Evolutionary conservation across 352 stramenopile genomes (phyloP).

Genomic region (Thraustochytrium sp.): DNA sequence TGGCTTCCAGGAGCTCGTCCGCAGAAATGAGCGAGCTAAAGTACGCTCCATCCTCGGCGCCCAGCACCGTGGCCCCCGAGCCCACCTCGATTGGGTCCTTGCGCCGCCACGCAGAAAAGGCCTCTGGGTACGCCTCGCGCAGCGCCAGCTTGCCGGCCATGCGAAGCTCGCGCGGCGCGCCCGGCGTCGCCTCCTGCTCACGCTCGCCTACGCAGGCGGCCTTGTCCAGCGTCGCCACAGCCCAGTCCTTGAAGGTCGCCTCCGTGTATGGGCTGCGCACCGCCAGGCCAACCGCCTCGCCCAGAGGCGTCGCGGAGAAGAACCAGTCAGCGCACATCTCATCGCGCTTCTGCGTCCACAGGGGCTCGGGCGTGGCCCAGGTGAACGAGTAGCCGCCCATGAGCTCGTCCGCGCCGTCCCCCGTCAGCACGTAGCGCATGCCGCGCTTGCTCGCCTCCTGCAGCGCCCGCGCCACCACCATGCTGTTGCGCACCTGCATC

Average conservation of each 20-base stretch:
- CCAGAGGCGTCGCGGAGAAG: conserved; percentile 69
- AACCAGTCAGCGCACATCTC: conserved; percentile 70
- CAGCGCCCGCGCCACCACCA: conserved; percentile 71
- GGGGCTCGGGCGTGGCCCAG: conserved; percentile 58
- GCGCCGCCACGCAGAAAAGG: conserved; percentile 68
- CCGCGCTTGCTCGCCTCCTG: conserved; percentile 57
- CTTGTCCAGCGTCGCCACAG: conserved; percentile 57
- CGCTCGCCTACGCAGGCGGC: conserved; percentile 62
- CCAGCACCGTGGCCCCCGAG: conserved; percentile 62
- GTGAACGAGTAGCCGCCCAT: conserved; percentile 79
- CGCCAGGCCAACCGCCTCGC: conserved; percentile 59
- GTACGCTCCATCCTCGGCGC: conserved; percentile 42
- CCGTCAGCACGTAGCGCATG: conserved; percentile 64
- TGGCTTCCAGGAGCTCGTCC: conserved; percentile 25
- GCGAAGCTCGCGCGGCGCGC: conserved; percentile 40
- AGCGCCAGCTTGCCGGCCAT: conserved; percentile 68
- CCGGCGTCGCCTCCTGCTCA: conserved; percentile 57
- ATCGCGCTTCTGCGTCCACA: conserved; percentile 63
- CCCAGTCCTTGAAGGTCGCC: conserved; percentile 62
- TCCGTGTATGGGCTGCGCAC: conserved; percentile 72
- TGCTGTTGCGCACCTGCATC: conserved; percentile 74
- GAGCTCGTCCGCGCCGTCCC: conserved; percentile 74
- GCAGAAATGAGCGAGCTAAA: conserved; percentile 28
- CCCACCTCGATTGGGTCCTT: conserved; percentile 80
- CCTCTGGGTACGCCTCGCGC: conserved; percentile 71